phyloP scores from a whole-genome alignment of 2,329 filamentous ascomycete genomes.

The Fusarium compactum region DNA sequence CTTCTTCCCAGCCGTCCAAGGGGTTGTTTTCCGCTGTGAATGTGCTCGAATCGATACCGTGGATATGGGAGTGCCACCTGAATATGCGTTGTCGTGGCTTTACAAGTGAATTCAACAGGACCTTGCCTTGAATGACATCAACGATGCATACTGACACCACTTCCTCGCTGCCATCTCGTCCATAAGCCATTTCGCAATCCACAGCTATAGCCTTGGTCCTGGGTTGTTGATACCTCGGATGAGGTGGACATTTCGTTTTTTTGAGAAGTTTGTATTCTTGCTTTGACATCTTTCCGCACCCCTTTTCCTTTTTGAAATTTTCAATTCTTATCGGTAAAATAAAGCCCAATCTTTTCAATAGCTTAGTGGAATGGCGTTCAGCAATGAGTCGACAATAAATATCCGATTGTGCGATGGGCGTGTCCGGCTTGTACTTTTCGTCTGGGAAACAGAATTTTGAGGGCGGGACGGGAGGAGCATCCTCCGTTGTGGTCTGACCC shows the following conservation, averaged over 20 bases:
- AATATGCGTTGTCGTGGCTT: neutral
- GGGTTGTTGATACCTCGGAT: rapidly evolving
- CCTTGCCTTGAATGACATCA: neutral
- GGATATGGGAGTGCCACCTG: neutral
- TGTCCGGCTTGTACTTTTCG: neutral
- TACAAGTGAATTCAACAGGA: neutral
- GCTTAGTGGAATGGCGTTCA: neutral
- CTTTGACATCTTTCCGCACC: neutral
- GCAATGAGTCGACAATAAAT: neutral
- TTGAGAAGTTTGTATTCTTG: neutral
- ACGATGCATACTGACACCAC: neutral
- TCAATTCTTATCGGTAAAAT: neutral
- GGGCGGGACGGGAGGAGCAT: neutral
- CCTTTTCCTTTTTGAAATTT: neutral
- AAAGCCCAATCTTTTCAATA: neutral
- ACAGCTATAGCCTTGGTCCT: neutral
- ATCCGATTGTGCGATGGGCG: neutral
- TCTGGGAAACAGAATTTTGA: neutral
- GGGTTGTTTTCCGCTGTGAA: neutral
- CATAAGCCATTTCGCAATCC: neutral
- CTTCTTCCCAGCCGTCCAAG: neutral
- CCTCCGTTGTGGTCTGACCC: neutral
- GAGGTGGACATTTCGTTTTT: neutral
- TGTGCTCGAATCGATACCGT: neutral
- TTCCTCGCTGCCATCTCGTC: neutral